A percentile compares a stretch with the other conserved stretches of the same genome.
These are phyloP conservation scores for Phyllosticta paracitricarpa DNA, from an alignment of 2,329 filamentous ascomycete genomes.

Conservation along the genomic window DNA sequence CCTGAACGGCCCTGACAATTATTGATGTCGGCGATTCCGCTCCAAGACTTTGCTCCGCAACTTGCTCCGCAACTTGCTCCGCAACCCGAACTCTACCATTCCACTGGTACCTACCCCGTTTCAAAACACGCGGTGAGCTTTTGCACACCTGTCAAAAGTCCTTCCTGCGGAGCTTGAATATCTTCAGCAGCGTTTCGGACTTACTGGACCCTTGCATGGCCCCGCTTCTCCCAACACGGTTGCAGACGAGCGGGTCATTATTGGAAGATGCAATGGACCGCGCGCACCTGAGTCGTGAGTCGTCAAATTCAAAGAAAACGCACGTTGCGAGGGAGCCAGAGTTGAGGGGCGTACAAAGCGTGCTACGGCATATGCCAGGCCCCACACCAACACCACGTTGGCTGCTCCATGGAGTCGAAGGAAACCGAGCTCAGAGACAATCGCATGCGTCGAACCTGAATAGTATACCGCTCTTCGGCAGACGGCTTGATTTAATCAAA, in stretches of 20 bases:
- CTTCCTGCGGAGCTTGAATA: conserved; percentile 7
- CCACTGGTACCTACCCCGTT: not conserved
- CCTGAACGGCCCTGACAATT: not conserved
- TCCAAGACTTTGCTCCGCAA: not conserved
- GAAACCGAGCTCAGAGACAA: not conserved
- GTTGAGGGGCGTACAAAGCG: conserved; percentile 1
- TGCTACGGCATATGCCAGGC: conserved; percentile 7
- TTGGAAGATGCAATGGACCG: not conserved
- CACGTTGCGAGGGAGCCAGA: not conserved
- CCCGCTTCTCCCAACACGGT: conserved; percentile 1
- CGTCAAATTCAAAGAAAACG: not conserved
- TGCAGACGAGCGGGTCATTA: not conserved
- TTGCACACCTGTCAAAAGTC: not conserved
- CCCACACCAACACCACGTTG: conserved; percentile 3
- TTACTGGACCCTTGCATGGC: not conserved
- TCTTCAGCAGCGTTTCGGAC: not conserved
- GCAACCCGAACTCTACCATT: not conserved
- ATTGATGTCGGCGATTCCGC: not conserved
- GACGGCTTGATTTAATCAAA: not conserved
- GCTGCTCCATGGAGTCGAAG: not conserved
- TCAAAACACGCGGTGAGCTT: conserved; percentile 2
- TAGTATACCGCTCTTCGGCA: not conserved
- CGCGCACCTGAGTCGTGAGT: not conserved
- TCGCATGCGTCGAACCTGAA: not conserved
- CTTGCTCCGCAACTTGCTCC: too few species aligned